A percentile compares a stretch with the other conserved stretches of the same genome.
Evolutionary conservation across 805 yeast species (phyloP).

Genomic region (Jamesozyma lodderae): DNA sequence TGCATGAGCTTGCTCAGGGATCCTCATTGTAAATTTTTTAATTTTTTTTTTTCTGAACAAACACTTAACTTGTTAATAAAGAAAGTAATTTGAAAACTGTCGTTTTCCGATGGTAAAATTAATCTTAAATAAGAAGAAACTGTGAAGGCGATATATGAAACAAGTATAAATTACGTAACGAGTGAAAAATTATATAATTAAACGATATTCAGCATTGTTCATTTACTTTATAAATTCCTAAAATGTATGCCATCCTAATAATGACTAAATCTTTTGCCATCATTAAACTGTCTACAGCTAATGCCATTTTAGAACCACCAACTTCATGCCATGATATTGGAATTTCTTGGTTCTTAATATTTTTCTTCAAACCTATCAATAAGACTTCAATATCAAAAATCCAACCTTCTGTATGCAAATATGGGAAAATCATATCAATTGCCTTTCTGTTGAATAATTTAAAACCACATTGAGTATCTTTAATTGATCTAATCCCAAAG

Average conservation of each 20-base stretch:
- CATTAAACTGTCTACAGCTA: slow-evolving; percentile 79
- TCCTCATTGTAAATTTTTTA: too few relatives aligned
- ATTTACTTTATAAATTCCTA: slow-evolving; percentile 63
- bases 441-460: slow-evolving; percentile 77
- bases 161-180: not conserved
- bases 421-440: slow-evolving; percentile 61
- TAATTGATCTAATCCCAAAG: slow-evolving; percentile 79
- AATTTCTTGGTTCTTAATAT: slow-evolving; percentile 61
- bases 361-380: slow-evolving; percentile 65
- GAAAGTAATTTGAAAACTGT: too few relatives aligned
- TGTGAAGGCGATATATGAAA: not conserved
- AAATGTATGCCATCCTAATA: slow-evolving; percentile 75
- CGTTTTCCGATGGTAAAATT: too few relatives aligned
- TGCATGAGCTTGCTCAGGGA: too few relatives aligned
- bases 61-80: too few relatives aligned
- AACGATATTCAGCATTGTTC: slow-evolving; percentile 1
- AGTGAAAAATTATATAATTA: not conserved
- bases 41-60: too few relatives aligned
- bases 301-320: slow-evolving; percentile 86
- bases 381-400: slow-evolving; percentile 93
- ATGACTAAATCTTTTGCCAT: slow-evolving; percentile 94
- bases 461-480: slow-evolving; percentile 97
- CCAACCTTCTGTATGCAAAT: slow-evolving; percentile 96
- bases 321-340: slow-evolving; percentile 96
- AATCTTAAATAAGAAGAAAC: too few relatives aligned